Evolutionary conservation across 2,329 filamentous ascomycete genomes (phyloP), one percentile per base, ranked within the genome.

Genomic region (Cordyceps pruinosa): DNA sequence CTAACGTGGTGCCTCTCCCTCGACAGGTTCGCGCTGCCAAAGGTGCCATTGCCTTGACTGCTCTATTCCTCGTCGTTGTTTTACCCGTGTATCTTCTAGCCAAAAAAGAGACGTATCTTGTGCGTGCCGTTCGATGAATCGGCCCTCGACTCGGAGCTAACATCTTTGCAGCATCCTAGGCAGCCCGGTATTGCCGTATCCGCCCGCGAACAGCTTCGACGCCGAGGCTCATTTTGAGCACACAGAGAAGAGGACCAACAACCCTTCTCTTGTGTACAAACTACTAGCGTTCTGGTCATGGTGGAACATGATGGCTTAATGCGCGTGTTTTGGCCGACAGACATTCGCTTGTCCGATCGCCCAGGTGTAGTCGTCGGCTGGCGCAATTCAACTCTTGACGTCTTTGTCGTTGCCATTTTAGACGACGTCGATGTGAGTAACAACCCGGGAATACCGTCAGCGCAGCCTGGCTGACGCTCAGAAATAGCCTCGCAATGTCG

Each of bases 321-420:
- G 86, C 90, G 94, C 78, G 86, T 99, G 77, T 97, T 99, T 77
- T 99, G 94, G 94, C 95, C 94, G 67, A 88, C 88, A 68, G 92
- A 96, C 75, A 85, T 90, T 67, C 80, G 83, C 56, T 81, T 79
- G 71, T 88, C 86, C 56, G 82, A 84, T 64, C 79, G 83, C 58
- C 84, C 90, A 42, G 94, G 93, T 45, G 89, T 97, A 60, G 85
- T 99, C 62, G 89, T 99, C 47, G 94, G 94, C 67, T 99, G 93
- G 90, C 85, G 88, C 66, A 99, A 99, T 72, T 97, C 93, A 37
- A 86, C 87, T 48, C 77, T 91, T 53, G 94, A 99, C 72, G 78
- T 97, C 47, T 88, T 97, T 66, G 92, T 97, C 37, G 85, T 97
- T 50, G 87, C 90, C 26, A 83, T 97, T 47, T 76, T 99, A 60